A percentile compares a stretch with the other conserved stretches of the same genome.
phyloP scores from a whole-genome alignment of 208 protist species.

The Spongospora subterranea region DNA sequence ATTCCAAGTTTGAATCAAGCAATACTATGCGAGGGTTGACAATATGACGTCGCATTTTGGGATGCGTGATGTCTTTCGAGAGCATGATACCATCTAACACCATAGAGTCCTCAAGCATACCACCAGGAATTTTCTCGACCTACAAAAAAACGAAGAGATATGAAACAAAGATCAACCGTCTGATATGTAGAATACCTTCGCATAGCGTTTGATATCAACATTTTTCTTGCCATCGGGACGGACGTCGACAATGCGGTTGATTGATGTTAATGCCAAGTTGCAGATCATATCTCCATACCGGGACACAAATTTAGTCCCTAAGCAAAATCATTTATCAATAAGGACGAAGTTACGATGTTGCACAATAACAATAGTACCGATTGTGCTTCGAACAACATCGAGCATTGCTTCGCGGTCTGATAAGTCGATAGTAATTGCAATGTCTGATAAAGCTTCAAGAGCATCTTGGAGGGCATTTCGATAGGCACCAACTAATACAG shows the following conservation, averaged over 20 bases:
- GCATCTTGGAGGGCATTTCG: constrained; percentile 93
- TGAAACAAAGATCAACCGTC: constrained; percentile 61
- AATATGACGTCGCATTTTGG: constrained; percentile 94
- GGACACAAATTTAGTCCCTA: constrained; percentile 98
- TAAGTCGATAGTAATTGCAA: constrained; percentile 89
- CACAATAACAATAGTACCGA: constrained; percentile 62
- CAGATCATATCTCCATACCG: constrained; percentile 94
- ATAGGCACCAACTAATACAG: constrained; percentile 96
- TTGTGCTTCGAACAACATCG: constrained; percentile 63
- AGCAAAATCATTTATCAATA: constrained; percentile 72
- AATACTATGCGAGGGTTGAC: constrained; percentile 98
- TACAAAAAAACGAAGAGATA: constrained; percentile 66
- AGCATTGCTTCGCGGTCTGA: constrained; percentile 80
- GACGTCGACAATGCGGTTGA: constrained; percentile 86
- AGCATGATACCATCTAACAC: constrained; percentile 98
- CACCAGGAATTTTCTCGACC: constrained; percentile 98
- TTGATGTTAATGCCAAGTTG: constrained; percentile 96
- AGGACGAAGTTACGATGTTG: constrained; percentile 28
- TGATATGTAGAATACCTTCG: constrained; percentile 63
- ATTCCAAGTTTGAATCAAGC: constrained; percentile 98
- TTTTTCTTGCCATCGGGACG: constrained; percentile 68
- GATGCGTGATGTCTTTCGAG: constrained; percentile 99
- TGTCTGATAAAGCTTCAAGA: constrained; percentile 86
- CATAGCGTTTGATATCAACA: constrained; percentile 82
- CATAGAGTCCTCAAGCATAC: constrained; percentile 93